Conservation (phyloP, 805 yeast species). For the Nakazawaea anatomiae region DNA sequence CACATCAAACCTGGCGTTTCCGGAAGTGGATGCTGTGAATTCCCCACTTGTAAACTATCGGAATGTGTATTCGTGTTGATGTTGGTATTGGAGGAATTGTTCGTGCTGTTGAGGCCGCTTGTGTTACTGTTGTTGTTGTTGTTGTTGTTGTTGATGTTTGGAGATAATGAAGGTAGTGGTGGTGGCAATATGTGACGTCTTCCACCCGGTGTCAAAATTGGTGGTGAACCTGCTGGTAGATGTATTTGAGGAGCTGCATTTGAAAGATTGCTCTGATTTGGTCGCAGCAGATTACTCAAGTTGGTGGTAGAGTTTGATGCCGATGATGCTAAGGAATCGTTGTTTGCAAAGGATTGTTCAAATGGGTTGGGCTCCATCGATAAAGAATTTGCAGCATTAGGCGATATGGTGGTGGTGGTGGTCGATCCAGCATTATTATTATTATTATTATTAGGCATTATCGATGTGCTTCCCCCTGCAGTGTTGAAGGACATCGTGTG, state of each 20-base stretch:
- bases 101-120: conserved; percentile 6
- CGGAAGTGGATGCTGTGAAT: conserved; percentile 10
- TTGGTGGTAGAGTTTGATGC: conserved; percentile 9
- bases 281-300: conserved; percentile 4
- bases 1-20: conserved; percentile 12
- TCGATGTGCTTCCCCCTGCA: neutral
- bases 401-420: neutral
- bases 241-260: conserved; percentile 21
- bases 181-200: conserved; percentile 44
- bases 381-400: conserved; percentile 5
- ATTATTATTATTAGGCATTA: neutral
- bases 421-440: neutral
- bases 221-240: conserved; percentile 29
- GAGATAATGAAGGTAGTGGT: conserved; percentile 27
- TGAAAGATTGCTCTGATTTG: neutral
- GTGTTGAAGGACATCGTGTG: conserved; percentile 2
- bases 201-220: conserved; percentile 51
- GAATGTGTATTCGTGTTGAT: neutral
- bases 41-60: neutral
- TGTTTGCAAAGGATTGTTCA: conserved; percentile 83
- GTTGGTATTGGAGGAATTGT: conserved; percentile 8
- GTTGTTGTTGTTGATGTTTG: conserved; percentile 4
- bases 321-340: conserved; percentile 19
- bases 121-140: conserved; percentile 11
- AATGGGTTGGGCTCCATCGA: conserved; percentile 86